phyloP scores from a whole-genome alignment of 805 yeast genomes.

The Kluyveromyces dobzhanskii region DNA sequence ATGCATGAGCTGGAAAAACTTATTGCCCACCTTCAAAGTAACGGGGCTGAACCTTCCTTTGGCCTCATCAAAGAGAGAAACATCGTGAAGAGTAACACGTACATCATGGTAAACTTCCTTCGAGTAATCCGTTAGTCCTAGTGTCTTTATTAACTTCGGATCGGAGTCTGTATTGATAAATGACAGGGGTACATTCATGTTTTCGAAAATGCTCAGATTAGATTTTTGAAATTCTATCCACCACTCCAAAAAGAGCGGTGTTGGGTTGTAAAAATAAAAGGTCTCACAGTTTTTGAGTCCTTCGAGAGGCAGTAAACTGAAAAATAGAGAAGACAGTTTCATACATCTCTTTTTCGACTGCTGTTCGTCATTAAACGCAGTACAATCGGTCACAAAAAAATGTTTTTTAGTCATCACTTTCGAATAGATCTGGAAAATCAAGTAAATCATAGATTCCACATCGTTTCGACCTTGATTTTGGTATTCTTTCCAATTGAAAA shows the following conservation, averaged over 20 bases:
- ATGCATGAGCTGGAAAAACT: slow-evolving; percentile 49
- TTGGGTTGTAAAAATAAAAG: slow-evolving; percentile 41
- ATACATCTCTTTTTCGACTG: slow-evolving; percentile 17
- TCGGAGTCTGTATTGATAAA: slow-evolving; percentile 44
- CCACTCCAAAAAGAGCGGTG: slow-evolving; percentile 17
- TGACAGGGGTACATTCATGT: slow-evolving; percentile 24
- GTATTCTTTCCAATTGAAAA: slow-evolving; percentile 40
- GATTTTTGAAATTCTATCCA: slow-evolving; percentile 21
- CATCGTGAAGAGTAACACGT: slow-evolving; percentile 45
- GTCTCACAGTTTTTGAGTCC: slow-evolving; percentile 45
- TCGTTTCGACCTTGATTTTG: slow-evolving; percentile 27
- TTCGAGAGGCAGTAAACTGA: slow-evolving; percentile 42
- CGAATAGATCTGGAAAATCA: slow-evolving; percentile 54
- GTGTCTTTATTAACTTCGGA: slow-evolving; percentile 33
- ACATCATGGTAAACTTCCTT: slow-evolving; percentile 38
- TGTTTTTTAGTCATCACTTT: slow-evolving; percentile 66
- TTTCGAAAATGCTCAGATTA: slow-evolving; percentile 19
- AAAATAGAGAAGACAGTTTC: slow-evolving; percentile 23
- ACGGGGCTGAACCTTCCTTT: slow-evolving; percentile 50
- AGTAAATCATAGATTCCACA: slow-evolving; percentile 46
- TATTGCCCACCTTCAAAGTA: slow-evolving; percentile 59
- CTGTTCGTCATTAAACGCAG: slow-evolving; percentile 39
- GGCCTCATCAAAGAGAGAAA: slow-evolving; percentile 41
- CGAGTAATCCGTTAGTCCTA: slow-evolving; percentile 38
- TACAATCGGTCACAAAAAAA: slow-evolving; percentile 58